Evolutionary conservation across 306 rosid genomes (phyloP), one percentile per base, ranked within the genome.

Genomic region (Pyrus betulifolia): DNA sequence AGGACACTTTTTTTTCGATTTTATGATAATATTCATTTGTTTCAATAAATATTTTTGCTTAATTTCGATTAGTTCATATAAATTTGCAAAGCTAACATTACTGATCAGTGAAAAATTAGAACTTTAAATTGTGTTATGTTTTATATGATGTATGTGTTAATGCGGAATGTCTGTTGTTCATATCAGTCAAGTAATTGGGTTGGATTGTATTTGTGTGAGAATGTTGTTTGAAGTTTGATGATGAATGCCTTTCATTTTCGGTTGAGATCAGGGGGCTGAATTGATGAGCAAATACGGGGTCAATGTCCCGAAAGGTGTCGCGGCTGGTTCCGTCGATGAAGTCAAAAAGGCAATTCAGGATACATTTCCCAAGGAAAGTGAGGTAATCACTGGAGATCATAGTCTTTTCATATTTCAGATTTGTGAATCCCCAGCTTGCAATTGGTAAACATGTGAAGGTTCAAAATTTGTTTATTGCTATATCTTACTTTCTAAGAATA

Each of bases 261-360:
- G 69, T 25, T 79, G 79, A 72, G 84, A 77, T 81, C 79, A 96
- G 99, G 99, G 99, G 40, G 89, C 99, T 22, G 96, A 89, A 72
- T 79, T 96, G 88, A 96, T 96, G 99, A 69, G 90, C 86, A 92
- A 92, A 79, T 86, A 88, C 70, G 99, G 98, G 49, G 80, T 89
- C 82, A 91, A 92, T 81, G 97, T 96, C 69, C 92, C 90, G 0
- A 86, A 79, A 80, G 92, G 92, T 62, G 59, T 72, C 7, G 92
- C 84, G 4, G 84, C 71, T 42, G 82, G 80, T 33, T 82, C 86
- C 30, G 35, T 86, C 25, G 86, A 86, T 69, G 87, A 88, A 80
- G 69, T 81, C 45, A 88, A 71, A 77, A 86, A 66, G 82, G 83
- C 85, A n/a, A 76, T 96, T 71, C 86, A 82, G 82, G 83, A 82